Evolutionary conservation across 2,329 filamentous ascomycete genomes (phyloP).

Genomic region (Xylariaceae sp.): DNA sequence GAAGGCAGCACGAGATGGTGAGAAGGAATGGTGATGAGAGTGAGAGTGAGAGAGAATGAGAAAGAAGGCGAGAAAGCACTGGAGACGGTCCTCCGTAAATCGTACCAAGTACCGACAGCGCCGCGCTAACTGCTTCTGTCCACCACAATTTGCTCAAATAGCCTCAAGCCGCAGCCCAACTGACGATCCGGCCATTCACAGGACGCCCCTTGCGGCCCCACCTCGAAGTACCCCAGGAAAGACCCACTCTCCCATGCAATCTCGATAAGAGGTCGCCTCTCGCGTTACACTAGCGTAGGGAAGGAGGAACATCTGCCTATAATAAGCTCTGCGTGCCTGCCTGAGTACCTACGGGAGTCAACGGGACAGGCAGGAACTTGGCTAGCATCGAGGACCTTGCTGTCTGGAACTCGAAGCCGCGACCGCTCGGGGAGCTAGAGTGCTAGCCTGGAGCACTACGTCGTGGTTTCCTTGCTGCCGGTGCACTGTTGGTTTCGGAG

Average conservation of each 20-base stretch:
- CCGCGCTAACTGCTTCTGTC: constrained; percentile 3
- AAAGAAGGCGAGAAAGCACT: neutral
- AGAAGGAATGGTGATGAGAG: neutral
- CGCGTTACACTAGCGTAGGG: neutral
- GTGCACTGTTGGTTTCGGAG: too few relatives aligned
- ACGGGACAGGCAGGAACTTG: neutral
- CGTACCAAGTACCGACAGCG: too few relatives aligned
- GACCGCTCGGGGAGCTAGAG: neutral
- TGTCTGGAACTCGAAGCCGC: neutral
- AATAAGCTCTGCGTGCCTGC: neutral
- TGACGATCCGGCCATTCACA: constrained; percentile 17
- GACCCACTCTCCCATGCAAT: neutral
- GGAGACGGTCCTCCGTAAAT: neutral
- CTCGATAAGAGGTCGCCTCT: neutral
- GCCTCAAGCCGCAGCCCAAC: constrained; percentile 33
- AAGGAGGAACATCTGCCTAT: neutral
- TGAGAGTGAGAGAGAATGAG: neutral
- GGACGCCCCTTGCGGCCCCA: neutral
- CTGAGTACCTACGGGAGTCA: too few relatives aligned
- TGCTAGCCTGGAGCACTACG: neutral
- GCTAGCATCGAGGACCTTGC: neutral
- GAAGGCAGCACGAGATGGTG: neutral
- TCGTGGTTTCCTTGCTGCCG: too few relatives aligned
- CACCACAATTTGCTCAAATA: constrained; percentile 45
- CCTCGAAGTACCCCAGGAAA: neutral